A percentile compares a stretch with the other conserved stretches of the same genome.
phyloP scores from a whole-genome alignment of 163 green algal species.

The Scenedesmus sp. region DNA sequence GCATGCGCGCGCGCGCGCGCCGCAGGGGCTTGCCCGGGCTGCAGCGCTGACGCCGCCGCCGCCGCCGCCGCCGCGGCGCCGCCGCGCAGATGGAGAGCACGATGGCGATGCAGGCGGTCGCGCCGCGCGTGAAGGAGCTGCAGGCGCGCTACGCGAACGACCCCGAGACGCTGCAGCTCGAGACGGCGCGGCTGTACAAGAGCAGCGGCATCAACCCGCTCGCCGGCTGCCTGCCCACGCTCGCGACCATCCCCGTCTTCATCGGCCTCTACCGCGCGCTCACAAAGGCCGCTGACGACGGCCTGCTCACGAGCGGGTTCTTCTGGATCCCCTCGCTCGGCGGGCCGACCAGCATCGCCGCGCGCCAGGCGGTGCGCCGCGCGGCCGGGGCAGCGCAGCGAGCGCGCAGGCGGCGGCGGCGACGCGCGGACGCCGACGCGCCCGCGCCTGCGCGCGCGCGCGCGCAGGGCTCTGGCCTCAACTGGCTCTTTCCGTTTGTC shows the following conservation, averaged over 20 bases:
- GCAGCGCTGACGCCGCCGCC: not conserved
- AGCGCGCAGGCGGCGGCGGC: too few species aligned
- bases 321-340: slow-evolving; percentile 97
- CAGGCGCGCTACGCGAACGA: slow-evolving; percentile 86
- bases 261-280: slow-evolving; percentile 85
- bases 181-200: slow-evolving; percentile 94
- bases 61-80: not conserved
- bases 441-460: too few species aligned
- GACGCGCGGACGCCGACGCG: not conserved
- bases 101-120: slow-evolving; percentile 89
- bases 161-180: slow-evolving; percentile 81
- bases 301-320: slow-evolving; percentile 83
- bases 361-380: slow-evolving; percentile 24
- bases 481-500: slow-evolving; percentile 88
- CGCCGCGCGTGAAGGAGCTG: slow-evolving; percentile 94
- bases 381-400: too few species aligned
- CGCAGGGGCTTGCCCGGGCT: too few species aligned
- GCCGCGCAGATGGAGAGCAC: slow-evolving; percentile 88
- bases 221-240: slow-evolving; percentile 88
- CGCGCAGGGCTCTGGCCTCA: slow-evolving; percentile 70
- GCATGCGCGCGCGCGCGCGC: not conserved
- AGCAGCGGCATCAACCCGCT: slow-evolving; percentile 95
- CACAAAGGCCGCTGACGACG: slow-evolving; percentile 51
- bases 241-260: slow-evolving; percentile 93
- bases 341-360: slow-evolving; percentile 80